These are phyloP conservation scores for Cucumis variabilis DNA, from an alignment of 331 rosid species.

Conservation along the genomic window DNA sequence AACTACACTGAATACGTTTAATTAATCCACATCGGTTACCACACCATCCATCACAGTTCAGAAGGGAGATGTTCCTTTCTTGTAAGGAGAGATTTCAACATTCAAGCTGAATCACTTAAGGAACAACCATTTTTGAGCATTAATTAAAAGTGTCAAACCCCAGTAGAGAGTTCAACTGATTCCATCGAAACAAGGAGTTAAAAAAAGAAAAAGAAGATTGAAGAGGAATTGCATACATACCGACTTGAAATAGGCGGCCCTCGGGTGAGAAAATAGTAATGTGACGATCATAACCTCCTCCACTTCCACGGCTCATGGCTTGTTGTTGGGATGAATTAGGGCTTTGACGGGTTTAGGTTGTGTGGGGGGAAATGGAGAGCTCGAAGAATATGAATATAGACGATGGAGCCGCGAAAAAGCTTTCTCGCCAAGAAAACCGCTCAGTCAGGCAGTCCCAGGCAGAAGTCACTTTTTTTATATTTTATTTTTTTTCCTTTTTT, in stretches of 20 bases:
- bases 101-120: neutral
- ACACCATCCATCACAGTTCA: neutral
- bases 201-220: neutral
- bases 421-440: slow-evolving; percentile 37
- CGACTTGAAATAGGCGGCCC: slow-evolving; percentile 98
- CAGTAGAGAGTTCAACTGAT: neutral
- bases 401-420: slow-evolving; percentile 6
- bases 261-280: slow-evolving; percentile 98
- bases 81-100: neutral
- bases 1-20: neutral
- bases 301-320: slow-evolving; percentile 97
- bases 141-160: neutral
- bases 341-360: neutral
- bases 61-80: neutral
- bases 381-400: neutral
- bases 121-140: neutral
- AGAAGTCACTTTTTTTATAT: neutral
- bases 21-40: neutral
- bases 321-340: slow-evolving; percentile 17
- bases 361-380: neutral
- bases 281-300: slow-evolving; percentile 98
- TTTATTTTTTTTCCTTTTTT: no score
- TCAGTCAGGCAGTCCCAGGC: neutral
- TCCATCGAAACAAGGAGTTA: slow-evolving; percentile 15
- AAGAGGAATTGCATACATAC: slow-evolving; percentile 47